Evolutionary conservation across 23 red algal species (phyloP), one percentile per base, ranked within the genome.

Genomic region (Agarophyton chilense): DNA sequence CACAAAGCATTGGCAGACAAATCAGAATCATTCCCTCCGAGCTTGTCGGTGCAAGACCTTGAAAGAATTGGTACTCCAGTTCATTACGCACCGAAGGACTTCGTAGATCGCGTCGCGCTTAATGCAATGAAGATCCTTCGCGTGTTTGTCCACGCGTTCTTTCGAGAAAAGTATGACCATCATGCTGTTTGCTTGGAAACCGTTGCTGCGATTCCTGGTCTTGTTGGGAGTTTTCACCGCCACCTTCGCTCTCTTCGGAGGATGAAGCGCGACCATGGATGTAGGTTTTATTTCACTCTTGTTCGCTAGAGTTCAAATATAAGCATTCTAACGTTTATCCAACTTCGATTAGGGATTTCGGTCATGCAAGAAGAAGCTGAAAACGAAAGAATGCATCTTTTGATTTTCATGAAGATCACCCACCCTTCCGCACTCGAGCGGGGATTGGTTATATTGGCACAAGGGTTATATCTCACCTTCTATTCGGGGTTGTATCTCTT

Each of bases 171-270:
- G 46, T 98, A 98, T 72, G 93, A 89, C 18, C 96, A 98, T 77
- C 96, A 94, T 44, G 96, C 96, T 29, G 93, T 95, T 7, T 84
- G 90, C 8, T 65, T 98, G 42, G 96, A 98, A 89, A 98, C 96
- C n/a, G 96, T 98, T 0, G 96, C 96, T 34, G 96, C 96, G 8
- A 93, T 98, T 8, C 96, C 96, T 13, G 96, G 96, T 22, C 92
- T 98, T 36, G 93, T 98, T 24, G 96, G 84, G 0, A 82, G 81
- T 22, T 90, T 95, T 56, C 79, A 92, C 56, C 72, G 88, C 21
- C 96, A 98, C 68, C 87, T 98, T 13, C 87, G 93, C 16, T 93
- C 85, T 57, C 74, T 98, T 9, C 32, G 96, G n/a, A 66, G 93
- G 22, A 94, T 98, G 87, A 44, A 92, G 64, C 89, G 87, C 24